phyloP scores from a whole-genome alignment of 2,329 filamentous ascomycete species.

The Neurospora crassa region DNA sequence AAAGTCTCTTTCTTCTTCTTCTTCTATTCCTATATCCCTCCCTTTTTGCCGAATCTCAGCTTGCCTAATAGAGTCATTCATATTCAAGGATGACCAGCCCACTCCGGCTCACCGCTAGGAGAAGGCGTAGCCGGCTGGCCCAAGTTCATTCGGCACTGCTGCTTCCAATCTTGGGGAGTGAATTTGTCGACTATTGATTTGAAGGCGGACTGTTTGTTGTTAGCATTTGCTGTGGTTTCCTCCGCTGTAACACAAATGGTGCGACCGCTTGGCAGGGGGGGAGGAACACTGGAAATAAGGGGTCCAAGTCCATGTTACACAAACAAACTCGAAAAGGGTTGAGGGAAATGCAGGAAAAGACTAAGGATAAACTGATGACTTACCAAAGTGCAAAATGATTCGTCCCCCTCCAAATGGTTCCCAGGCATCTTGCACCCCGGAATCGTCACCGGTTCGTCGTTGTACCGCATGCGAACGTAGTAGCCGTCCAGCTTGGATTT shows the following conservation, averaged over 20 bases:
- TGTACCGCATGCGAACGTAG: constrained; percentile 86
- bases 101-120: constrained; percentile 34
- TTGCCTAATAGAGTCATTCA: too few relatives aligned
- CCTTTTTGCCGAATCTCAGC: too few relatives aligned
- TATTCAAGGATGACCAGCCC: constrained; percentile 32
- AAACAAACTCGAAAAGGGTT: too few relatives aligned
- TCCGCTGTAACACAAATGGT: neutral
- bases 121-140: constrained; percentile 34
- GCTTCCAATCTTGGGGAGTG: constrained; percentile 69
- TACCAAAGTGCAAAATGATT: constrained; percentile 83
- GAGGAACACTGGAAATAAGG: neutral
- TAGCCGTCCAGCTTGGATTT: constrained; percentile 58
- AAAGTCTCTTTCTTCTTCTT: too few relatives aligned
- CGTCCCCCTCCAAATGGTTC: constrained; percentile 79
- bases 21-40: too few relatives aligned
- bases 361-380: constrained; percentile 20
- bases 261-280: neutral
- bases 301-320: neutral
- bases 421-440: constrained; percentile 69
- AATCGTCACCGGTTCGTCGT: constrained; percentile 71
- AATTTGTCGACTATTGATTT: constrained; percentile 87
- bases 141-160: constrained; percentile 39
- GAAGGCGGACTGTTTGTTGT: constrained; percentile 61
- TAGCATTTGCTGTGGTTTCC: neutral
- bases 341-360: neutral